Percentiles rank a stretch among this genome's conserved stretches.
phyloP scores from a whole-genome alignment of 1,139 yeast species.

The Pichia sp. region DNA sequence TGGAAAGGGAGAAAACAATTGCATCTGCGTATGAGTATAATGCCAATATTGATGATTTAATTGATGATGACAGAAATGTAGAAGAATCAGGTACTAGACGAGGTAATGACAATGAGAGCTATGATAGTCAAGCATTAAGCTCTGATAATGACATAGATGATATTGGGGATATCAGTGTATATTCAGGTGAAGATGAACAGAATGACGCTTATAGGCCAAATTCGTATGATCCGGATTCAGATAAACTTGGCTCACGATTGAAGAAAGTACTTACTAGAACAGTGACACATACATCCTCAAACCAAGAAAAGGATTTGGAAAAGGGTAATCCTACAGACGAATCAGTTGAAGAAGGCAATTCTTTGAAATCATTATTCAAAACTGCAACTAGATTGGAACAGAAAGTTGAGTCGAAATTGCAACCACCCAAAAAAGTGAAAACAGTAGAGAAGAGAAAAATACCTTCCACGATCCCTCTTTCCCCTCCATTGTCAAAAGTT shows the following conservation, averaged over 20 bases:
- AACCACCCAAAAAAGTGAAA: slow-evolving; percentile 1
- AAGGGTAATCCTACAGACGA: slow-evolving; percentile 16
- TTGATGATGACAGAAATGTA: slow-evolving; percentile 4
- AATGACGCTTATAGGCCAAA: slow-evolving; percentile 11
- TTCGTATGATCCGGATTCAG: slow-evolving; percentile 22
- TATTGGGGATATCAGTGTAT: slow-evolving; percentile 1
- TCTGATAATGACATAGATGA: slow-evolving; percentile 1
- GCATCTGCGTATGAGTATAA: slow-evolving; percentile 33
- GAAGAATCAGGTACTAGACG: no score
- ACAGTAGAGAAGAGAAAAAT: neutral
- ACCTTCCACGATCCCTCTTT: neutral
- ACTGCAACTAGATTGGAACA: slow-evolving; percentile 5
- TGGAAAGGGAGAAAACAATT: slow-evolving; percentile 47
- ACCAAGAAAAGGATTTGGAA: slow-evolving; percentile 18
- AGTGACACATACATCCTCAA: slow-evolving; percentile 9
- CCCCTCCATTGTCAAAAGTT: neutral
- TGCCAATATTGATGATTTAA: slow-evolving; percentile 14
- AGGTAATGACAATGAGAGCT: slow-evolving; percentile 1
- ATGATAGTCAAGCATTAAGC: neutral
- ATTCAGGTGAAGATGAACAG: slow-evolving; percentile 5
- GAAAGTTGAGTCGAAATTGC: neutral
- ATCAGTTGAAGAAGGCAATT: neutral
- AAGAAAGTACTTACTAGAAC: slow-evolving; percentile 26
- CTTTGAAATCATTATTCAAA: slow-evolving; percentile 2
- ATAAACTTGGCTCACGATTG: slow-evolving; percentile 26